These are phyloP conservation scores for Torrubiellomyces zombiae DNA, from an alignment of 2,329 filamentous ascomycete genomes.

Conservation along the genomic window DNA sequence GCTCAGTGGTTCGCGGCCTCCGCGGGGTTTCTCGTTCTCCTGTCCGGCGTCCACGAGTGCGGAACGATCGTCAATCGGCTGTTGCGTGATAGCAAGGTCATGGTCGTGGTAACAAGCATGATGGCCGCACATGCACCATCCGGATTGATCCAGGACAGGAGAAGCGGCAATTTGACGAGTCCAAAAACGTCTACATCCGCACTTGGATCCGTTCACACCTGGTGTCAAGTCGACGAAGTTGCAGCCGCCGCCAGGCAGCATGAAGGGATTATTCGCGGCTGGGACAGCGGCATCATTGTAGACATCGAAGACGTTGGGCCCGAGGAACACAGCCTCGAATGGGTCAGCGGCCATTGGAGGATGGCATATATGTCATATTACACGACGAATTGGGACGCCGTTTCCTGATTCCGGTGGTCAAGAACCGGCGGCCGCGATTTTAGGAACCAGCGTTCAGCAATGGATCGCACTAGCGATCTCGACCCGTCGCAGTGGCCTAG, in stretches of 20 bases:
- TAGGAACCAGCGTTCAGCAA: too few relatives aligned
- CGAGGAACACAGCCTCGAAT: conserved; percentile 26
- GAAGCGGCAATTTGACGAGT: conserved; percentile 21
- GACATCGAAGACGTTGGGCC: conserved; percentile 35
- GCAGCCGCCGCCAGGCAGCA: conserved; percentile 35
- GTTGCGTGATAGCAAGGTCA: conserved; percentile 9
- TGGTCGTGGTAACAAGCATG: conserved; percentile 47
- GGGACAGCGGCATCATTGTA: conserved; percentile 28
- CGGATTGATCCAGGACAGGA: conserved; percentile 23
- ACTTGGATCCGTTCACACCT: conserved; percentile 33
- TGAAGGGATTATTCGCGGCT: conserved; percentile 10
- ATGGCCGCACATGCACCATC: conserved; percentile 46
- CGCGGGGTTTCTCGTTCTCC: conserved; percentile 35
- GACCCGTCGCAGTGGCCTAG: background rate
- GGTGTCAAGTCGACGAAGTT: conserved; percentile 39
- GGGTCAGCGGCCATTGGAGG: conserved; percentile 34
- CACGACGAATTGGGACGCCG: background rate
- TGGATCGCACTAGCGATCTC: conserved; percentile 1
- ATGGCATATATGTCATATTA: conserved; percentile 1
- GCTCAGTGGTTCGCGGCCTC: conserved; percentile 32
- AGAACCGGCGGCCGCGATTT: background rate
- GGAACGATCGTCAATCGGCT: conserved; percentile 9
- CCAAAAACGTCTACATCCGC: conserved; percentile 47
- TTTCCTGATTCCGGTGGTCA: background rate
- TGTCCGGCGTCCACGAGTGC: conserved; percentile 17